Percentiles rank a stretch among this genome's conserved stretches.
These are phyloP conservation scores for Mercurialis annua DNA, from an alignment of 345 rosid genomes.

Conservation along the genomic window DNA sequence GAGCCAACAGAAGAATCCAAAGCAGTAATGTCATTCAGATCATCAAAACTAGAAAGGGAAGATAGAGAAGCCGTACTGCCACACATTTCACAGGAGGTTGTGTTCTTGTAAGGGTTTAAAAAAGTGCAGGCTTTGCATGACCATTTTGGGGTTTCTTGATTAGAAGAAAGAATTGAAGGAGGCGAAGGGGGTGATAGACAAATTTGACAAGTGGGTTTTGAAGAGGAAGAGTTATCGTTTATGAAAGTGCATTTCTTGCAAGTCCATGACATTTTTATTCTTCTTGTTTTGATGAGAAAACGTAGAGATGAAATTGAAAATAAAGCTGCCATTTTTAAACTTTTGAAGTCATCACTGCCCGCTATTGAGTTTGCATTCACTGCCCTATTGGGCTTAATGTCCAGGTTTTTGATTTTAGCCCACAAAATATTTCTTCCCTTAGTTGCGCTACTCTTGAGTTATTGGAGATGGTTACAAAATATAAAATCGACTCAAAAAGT, in stretches of 20 bases:
- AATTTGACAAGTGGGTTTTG: conserved; percentile 55
- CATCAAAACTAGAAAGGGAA: conserved; percentile 46
- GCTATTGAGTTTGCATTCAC: no score
- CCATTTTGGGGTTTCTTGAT: conserved; percentile 49
- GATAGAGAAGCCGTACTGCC: conserved; percentile 47
- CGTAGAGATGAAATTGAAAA: no score
- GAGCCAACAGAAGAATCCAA: conserved; percentile 66
- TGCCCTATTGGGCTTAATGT: no score
- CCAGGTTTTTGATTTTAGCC: no score
- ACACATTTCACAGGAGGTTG: conserved; percentile 66
- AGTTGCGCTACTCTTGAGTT: no score
- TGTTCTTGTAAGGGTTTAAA: conserved; percentile 64
- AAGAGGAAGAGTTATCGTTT: conserved; percentile 55
- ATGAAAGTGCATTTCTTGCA: conserved; percentile 86
- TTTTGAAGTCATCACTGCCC: no score
- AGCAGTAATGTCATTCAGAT: conserved; percentile 40
- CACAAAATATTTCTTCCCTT: no score
- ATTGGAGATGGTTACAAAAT: no score
- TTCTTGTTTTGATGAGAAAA: neutral
- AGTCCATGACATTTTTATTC: conserved; percentile 53
- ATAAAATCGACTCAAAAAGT: no score
- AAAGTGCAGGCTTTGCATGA: conserved; percentile 91
- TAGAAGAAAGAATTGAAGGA: conserved; percentile 28
- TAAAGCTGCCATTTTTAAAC: no score
- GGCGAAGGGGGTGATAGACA: conserved; percentile 42